phyloP scores from a whole-genome alignment of 2,329 filamentous ascomycete genomes.

The Phaeophleospora eucalypticola region DNA sequence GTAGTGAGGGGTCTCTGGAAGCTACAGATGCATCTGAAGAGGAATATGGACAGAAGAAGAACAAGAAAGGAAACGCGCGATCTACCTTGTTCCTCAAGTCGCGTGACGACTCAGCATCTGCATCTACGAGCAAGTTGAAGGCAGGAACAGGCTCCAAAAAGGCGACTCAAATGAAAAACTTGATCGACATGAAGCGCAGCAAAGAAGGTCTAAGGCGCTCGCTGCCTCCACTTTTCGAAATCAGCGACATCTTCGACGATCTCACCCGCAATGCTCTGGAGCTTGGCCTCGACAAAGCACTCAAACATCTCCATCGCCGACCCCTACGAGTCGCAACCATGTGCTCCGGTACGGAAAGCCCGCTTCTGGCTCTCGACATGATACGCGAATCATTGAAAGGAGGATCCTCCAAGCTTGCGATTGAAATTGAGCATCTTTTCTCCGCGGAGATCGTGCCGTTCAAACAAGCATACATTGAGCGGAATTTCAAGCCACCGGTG shows the following conservation, averaged over 20 bases:
- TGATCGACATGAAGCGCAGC: not conserved
- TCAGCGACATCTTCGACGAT: slow-evolving; percentile 49
- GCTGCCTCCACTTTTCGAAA: slow-evolving; percentile 45
- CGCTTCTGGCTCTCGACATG: slow-evolving; percentile 61
- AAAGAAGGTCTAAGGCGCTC: slow-evolving; percentile 24
- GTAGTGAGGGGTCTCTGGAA: no score
- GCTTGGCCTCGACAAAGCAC: slow-evolving; percentile 34
- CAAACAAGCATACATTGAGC: slow-evolving; percentile 47
- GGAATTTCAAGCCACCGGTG: slow-evolving; percentile 41
- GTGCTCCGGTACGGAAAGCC: slow-evolving; percentile 75
- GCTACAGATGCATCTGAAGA: no score
- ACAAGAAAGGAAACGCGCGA: no score
- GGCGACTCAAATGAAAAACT: not conserved
- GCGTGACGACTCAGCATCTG: no score
- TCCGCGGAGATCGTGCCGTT: slow-evolving; percentile 45
- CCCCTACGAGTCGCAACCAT: slow-evolving; percentile 61
- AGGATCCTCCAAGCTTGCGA: slow-evolving; percentile 10
- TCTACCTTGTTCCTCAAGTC: no score
- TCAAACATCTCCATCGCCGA: slow-evolving; percentile 34
- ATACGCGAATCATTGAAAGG: slow-evolving; percentile 40
- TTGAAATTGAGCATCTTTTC: slow-evolving; percentile 39
- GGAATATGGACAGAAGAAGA: no score
- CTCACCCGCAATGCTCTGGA: slow-evolving; percentile 40
- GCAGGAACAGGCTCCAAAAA: not conserved
- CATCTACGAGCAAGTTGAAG: no score